phyloP scores from a whole-genome alignment of 2,329 filamentous ascomycete genomes.

The Cladosporium cucumerinum region DNA sequence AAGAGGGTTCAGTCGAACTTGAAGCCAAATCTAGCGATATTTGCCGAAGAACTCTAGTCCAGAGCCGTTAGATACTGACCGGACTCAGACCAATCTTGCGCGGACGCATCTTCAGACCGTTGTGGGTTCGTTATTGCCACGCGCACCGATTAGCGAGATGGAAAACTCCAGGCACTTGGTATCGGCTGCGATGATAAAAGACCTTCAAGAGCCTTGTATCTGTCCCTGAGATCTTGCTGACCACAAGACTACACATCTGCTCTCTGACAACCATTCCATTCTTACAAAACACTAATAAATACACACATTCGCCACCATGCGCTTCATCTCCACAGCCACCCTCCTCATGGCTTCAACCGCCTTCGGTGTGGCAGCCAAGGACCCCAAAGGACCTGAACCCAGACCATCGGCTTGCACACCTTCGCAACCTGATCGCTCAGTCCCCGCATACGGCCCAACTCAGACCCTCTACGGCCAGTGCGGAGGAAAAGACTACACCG shows the following conservation, averaged over 20 bases:
- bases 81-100: background rate
- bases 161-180: background rate
- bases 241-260: background rate
- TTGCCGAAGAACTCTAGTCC: background rate
- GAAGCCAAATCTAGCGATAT: background rate
- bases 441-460: conserved; percentile 5
- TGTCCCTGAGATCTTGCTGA: background rate
- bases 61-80: background rate
- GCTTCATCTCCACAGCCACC: background rate
- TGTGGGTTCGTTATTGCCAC: conserved; percentile 5
- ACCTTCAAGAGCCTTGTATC: background rate
- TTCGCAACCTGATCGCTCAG: conserved; percentile 8
- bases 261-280: background rate
- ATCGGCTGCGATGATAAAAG: background rate
- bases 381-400: background rate
- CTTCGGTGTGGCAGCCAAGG: conserved; percentile 5
- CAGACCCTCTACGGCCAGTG: conserved; percentile 32
- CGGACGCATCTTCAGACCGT: background rate
- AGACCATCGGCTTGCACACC: background rate
- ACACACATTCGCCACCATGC: conserved; percentile 1
- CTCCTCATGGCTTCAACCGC: conserved; percentile 5
- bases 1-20: no score
- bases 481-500: conserved; percentile 36
- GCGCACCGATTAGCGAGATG: background rate
- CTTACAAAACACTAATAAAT: background rate